Evolutionary conservation across 2,329 filamentous ascomycete species (phyloP).

Genomic region (Fusarium chaquense): DNA sequence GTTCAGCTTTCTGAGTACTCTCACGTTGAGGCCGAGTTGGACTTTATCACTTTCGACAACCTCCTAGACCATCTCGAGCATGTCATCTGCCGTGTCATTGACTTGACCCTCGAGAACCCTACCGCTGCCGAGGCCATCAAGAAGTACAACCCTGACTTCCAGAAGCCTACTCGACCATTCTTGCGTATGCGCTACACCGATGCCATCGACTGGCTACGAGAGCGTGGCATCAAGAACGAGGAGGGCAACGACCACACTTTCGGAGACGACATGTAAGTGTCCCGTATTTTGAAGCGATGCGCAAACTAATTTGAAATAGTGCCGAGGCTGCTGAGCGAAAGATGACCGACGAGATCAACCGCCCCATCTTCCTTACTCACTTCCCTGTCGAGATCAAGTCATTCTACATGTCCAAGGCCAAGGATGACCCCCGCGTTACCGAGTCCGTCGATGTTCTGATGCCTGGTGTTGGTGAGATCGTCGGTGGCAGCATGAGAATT

Average conservation of each 20-base stretch:
- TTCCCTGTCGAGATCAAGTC: slow-evolving; percentile 98
- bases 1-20: slow-evolving; percentile 85
- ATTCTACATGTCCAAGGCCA: slow-evolving; percentile 98
- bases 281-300: too few species aligned
- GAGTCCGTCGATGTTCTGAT: slow-evolving; percentile 89
- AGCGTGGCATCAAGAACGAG: slow-evolving; percentile 92
- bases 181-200: slow-evolving; percentile 94
- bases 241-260: slow-evolving; percentile 91
- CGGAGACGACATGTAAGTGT: slow-evolving; percentile 83
- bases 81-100: slow-evolving; percentile 87
- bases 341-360: slow-evolving; percentile 98
- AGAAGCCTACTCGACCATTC: slow-evolving; percentile 85
- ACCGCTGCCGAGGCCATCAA: slow-evolving; percentile 79
- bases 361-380: slow-evolving; percentile 94
- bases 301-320: slow-evolving; percentile 21
- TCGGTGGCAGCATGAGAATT: slow-evolving; percentile 97
- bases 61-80: slow-evolving; percentile 88
- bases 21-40: slow-evolving; percentile 94
- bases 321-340: slow-evolving; percentile 95
- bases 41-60: slow-evolving; percentile 94
- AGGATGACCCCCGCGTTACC: slow-evolving; percentile 82
- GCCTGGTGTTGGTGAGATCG: slow-evolving; percentile 97
- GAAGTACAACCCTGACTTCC: slow-evolving; percentile 91
- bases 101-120: slow-evolving; percentile 79
- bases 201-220: slow-evolving; percentile 92